phyloP scores from a whole-genome alignment of 805 yeast species.

The Teunomyces kruisii region DNA sequence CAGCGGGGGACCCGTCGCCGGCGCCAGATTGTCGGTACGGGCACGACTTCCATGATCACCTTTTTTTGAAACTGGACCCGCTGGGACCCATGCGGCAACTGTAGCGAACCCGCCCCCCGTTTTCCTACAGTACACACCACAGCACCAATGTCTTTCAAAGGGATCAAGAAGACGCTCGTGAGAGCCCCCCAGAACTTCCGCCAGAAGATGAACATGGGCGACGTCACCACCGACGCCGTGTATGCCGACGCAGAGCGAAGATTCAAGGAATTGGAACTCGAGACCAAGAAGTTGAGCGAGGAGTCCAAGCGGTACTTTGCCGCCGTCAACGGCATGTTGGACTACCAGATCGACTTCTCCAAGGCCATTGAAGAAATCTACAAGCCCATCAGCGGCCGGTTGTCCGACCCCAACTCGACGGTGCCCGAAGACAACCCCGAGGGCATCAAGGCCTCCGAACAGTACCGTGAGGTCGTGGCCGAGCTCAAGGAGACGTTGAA shows the following conservation, averaged over 20 bases:
- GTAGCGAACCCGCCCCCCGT: background rate
- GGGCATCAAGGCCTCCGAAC: constrained; percentile 92
- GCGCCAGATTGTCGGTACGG: background rate
- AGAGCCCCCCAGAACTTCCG: constrained; percentile 92
- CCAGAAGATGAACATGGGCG: constrained; percentile 86
- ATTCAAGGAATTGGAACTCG: constrained; percentile 86
- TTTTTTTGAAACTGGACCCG: background rate
- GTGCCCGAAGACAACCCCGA: constrained; percentile 94
- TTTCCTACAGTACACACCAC: background rate
- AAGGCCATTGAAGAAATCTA: constrained; percentile 93
- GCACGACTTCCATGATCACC: constrained; percentile 3
- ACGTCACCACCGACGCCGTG: constrained; percentile 67
- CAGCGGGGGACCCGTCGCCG: too few species aligned
- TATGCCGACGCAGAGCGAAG: constrained; percentile 95
- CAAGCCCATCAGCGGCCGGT: constrained; percentile 91
- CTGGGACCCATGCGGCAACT: background rate
- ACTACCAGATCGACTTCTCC: constrained; percentile 93
- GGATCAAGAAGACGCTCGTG: constrained; percentile 73
- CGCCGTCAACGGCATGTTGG: constrained; percentile 92
- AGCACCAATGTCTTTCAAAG: constrained; percentile 76
- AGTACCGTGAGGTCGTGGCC: constrained; percentile 81
- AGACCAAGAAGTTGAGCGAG: constrained; percentile 84
- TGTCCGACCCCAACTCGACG: constrained; percentile 84
- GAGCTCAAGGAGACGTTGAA: constrained; percentile 82
- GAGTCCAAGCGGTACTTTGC: constrained; percentile 88